Evolutionary conservation across 768 basidiomycete species (phyloP).

Genomic region (Mycena galopus): DNA sequence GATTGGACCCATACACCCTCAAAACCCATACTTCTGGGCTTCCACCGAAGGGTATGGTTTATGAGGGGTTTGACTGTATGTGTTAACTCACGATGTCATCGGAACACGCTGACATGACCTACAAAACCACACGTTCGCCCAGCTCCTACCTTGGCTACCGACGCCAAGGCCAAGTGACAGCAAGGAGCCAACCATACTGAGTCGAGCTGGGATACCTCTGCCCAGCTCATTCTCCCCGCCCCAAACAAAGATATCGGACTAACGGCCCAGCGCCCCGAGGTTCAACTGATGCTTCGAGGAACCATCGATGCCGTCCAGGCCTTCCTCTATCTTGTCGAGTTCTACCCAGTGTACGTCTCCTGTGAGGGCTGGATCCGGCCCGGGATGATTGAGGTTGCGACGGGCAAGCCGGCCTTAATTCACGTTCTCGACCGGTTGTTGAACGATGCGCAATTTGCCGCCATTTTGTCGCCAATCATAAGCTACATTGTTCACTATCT

Average conservation of each 20-base stretch:
- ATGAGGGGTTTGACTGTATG: too few species aligned
- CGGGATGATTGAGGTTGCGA: not conserved
- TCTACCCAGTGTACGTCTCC: not conserved
- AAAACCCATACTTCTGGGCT: too few species aligned
- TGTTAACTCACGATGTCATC: not conserved
- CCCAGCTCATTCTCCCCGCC: not conserved
- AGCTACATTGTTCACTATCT: not conserved
- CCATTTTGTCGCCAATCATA: slow-evolving; percentile 6
- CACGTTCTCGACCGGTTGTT: not conserved
- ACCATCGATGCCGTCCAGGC: not conserved
- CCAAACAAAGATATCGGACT: slow-evolving; percentile 7
- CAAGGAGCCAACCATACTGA: not conserved
- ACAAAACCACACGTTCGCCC: not conserved
- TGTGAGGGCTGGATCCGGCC: not conserved
- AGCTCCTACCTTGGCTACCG: not conserved
- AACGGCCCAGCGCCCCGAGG: not conserved
- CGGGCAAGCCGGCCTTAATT: not conserved
- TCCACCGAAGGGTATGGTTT: too few species aligned
- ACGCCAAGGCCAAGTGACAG: too few species aligned
- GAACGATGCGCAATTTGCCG: not conserved
- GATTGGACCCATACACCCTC: too few species aligned
- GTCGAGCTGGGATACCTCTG: not conserved
- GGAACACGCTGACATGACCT: too few species aligned
- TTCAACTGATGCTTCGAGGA: not conserved
- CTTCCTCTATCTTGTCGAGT: not conserved